Percentiles rank a stretch among this genome's conserved stretches.
phyloP scores from a whole-genome alignment of 768 basidiomycete species.

The Leccinum subtestaceum region DNA sequence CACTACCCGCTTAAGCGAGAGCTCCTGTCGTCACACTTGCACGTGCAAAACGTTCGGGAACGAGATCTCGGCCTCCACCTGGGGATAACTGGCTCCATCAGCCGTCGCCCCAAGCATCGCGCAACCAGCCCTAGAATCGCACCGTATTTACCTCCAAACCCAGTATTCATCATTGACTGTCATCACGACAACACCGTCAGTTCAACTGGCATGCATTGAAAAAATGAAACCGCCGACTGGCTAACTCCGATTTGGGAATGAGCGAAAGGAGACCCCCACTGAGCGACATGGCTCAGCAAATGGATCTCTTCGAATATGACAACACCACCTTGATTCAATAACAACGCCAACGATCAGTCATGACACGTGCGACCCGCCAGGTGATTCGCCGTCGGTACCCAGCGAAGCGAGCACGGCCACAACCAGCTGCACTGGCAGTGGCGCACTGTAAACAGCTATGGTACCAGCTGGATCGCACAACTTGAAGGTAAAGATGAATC shows the following conservation, averaged over 20 bases:
- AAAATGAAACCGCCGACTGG: conserved; percentile 36
- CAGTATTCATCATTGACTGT: conserved; percentile 58
- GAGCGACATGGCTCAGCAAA: conserved; percentile 62
- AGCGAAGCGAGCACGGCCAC: conserved; percentile 74
- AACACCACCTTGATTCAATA: conserved; percentile 43
- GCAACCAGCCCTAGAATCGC: conserved; percentile 76
- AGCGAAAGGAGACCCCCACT: conserved; percentile 65
- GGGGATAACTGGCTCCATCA: conserved; percentile 55
- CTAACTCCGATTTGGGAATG: conserved; percentile 76
- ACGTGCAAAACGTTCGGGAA: conserved; percentile 55
- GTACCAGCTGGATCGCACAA: conserved; percentile 75
- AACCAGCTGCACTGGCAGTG: conserved; percentile 64
- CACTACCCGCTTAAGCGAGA: conserved; percentile 56
- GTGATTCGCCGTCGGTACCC: conserved; percentile 61
- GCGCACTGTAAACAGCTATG: conserved; percentile 82
- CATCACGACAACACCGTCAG: not conserved
- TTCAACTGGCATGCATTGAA: not conserved
- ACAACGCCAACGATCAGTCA: not conserved
- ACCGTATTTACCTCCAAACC: conserved; percentile 83
- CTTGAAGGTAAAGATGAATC: conserved; percentile 76
- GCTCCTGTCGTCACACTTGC: conserved; percentile 52
- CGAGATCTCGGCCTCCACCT: conserved; percentile 62
- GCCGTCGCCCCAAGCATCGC: conserved; percentile 56
- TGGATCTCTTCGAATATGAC: conserved; percentile 75
- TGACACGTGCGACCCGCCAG: conserved; percentile 46